Percentiles rank a stretch among this genome's conserved stretches.
Conservation (phyloP, 345 rosid species). For the Zanthoxylum bungeanum region DNA sequence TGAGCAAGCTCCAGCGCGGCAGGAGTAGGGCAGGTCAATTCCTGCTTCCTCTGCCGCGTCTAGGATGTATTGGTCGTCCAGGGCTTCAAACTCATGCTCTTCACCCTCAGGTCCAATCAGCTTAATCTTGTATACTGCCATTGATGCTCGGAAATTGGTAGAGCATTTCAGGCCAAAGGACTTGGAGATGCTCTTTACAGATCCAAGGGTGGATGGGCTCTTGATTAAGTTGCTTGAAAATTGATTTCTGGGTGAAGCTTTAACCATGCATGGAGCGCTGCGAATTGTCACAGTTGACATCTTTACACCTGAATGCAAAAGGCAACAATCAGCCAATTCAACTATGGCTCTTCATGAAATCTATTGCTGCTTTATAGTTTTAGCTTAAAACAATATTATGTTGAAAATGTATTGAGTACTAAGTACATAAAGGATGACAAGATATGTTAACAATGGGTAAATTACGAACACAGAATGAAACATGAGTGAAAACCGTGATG, state of each 20-base stretch:
- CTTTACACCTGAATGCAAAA: constrained; percentile 18
- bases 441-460: background rate
- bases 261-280: constrained; percentile 47
- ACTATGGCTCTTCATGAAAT: background rate
- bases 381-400: no score
- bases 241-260: constrained; percentile 35
- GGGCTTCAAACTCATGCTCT: constrained; percentile 59
- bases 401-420: no score
- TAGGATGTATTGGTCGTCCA: constrained; percentile 57
- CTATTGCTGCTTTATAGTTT: no score
- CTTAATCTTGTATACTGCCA: constrained; percentile 74
- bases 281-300: constrained; percentile 51
- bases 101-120: constrained; percentile 65
- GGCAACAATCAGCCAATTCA: background rate
- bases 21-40: constrained; percentile 77
- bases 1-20: constrained; percentile 93
- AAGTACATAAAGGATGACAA: background rate
- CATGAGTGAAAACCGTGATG: no score
- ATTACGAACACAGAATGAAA: background rate
- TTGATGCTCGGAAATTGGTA: constrained; percentile 34
- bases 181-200: constrained; percentile 43
- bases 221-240: constrained; percentile 22
- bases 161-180: constrained; percentile 62
- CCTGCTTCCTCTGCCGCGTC: constrained; percentile 86
- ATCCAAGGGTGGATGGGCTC: constrained; percentile 38